phyloP scores from a whole-genome alignment of 495 filamentous ascomycete genomes.

The Talaromyces adpressus region DNA sequence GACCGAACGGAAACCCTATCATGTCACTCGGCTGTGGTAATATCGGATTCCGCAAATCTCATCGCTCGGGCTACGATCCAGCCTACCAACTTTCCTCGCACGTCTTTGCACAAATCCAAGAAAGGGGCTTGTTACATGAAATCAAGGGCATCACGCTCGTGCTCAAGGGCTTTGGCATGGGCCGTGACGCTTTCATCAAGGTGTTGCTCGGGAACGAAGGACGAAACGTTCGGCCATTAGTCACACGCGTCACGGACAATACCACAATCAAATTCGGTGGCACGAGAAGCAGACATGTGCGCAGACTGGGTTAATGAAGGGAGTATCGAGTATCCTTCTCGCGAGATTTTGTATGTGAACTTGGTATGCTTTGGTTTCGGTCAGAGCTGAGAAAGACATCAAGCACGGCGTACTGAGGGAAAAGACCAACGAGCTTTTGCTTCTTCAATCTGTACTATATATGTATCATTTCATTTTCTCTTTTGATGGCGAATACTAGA shows the following conservation, averaged over 20 bases:
- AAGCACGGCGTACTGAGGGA: background rate
- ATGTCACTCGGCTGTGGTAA: slow-evolving; percentile 74
- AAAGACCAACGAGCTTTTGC: background rate
- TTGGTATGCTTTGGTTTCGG: background rate
- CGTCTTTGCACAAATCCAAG: slow-evolving; percentile 69
- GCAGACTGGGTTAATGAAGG: slow-evolving; percentile 64
- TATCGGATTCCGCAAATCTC: slow-evolving; percentile 75
- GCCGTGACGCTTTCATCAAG: slow-evolving; percentile 84
- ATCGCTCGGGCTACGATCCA: slow-evolving; percentile 78
- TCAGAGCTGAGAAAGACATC: background rate
- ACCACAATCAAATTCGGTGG: slow-evolving; percentile 95
- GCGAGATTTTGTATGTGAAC: background rate
- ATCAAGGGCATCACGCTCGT: slow-evolving; percentile 60
- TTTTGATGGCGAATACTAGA: background rate
- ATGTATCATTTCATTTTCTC: background rate
- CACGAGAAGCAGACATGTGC: slow-evolving; percentile 71
- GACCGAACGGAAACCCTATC: slow-evolving; percentile 68
- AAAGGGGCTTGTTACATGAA: slow-evolving; percentile 58
- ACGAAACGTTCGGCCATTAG: slow-evolving; percentile 56
- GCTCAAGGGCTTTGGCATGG: slow-evolving; percentile 74
- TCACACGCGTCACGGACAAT: slow-evolving; percentile 70
- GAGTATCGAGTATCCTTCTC: background rate
- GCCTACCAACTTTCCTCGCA: slow-evolving; percentile 82
- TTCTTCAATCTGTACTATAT: background rate
- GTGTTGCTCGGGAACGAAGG: slow-evolving; percentile 83